Evolutionary conservation across 2,329 filamentous ascomycete genomes (phyloP), one percentile per base, ranked within the genome.

Genomic region (Trichocomaceae sp.): DNA sequence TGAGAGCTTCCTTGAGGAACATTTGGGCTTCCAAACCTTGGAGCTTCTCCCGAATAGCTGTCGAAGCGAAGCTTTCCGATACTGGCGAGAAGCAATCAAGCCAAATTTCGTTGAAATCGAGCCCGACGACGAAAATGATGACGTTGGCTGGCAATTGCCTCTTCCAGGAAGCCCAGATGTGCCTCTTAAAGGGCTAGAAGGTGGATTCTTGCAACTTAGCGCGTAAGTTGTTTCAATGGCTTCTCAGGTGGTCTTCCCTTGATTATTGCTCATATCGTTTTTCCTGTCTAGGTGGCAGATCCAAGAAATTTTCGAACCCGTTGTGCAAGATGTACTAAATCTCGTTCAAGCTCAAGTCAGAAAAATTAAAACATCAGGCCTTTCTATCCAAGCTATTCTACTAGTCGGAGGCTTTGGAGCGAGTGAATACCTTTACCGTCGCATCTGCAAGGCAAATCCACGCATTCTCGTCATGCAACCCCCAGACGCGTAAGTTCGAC

Each of bases 331-430:
- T 13, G 60, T 70, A 7, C 51, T 66, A 23, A 49, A 47, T 0
- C 60, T 70, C 3, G 57, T 69, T 12, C 42, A 55, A 1, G 52
- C 58, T 5, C 68, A 69, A 50, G 54, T 61, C 0, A 20, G 29
- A 10, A 55, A 49, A 1, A 52, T 63, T 1, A 35, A 23, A 1
- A n/a, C 33, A n/a, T 12, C 29, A 0, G 58, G 57, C 3, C 33
- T 47, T 15, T 3, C 54, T 7, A 9, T 52, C 1, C 22, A 65
- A 61, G 63, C 66, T 0, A 69, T 75, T 4, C 54, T 73, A 9
- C 63, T 75, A 0, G 72, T 74, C 0, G 71, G 72, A 1, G 72
- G 72, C 0, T 70, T 74, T 33, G 72, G 72, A 1, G 57, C 63
- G 3, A 73, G 65, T 2, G 63, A 64, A 15, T 74, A 71, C 55